A percentile compares a stretch with the other conserved stretches of the same genome.
Conservation (phyloP, 768 basidiomycete genomes). For the Hebeloma cylindrosporum region DNA sequence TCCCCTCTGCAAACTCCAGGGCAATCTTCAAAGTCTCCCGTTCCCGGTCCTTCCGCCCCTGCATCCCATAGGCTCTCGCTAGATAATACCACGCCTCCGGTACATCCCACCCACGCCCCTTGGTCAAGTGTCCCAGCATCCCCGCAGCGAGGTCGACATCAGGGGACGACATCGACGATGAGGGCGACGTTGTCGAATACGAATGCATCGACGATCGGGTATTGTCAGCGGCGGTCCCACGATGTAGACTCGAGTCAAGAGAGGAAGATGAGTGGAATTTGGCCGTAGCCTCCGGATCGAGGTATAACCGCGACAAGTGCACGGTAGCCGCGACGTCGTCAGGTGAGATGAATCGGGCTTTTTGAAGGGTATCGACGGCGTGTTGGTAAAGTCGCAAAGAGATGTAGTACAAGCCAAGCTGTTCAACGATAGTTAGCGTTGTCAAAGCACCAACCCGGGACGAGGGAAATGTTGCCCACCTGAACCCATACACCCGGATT, state of each 20-base stretch:
- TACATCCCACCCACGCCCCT: constrained; percentile 84
- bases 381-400: constrained; percentile 56
- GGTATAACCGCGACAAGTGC: constrained; percentile 75
- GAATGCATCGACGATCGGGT: not conserved
- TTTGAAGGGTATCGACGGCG: constrained; percentile 78
- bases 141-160: constrained; percentile 83
- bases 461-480: constrained; percentile 42
- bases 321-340: constrained; percentile 78
- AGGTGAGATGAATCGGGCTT: constrained; percentile 85
- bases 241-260: too few relatives aligned
- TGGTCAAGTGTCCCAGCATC: constrained; percentile 72
- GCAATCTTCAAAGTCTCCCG: constrained; percentile 75
- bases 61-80: constrained; percentile 75
- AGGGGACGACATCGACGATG: constrained; percentile 19
- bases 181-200: not conserved
- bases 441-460: not conserved
- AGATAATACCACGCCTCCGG: constrained; percentile 96
- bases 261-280: constrained; percentile 13
- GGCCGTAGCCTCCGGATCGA: constrained; percentile 36
- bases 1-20: constrained; percentile 57
- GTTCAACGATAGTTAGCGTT: not conserved
- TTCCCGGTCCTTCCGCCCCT: constrained; percentile 69
- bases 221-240: too few relatives aligned
- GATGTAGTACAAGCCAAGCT: constrained; percentile 77
- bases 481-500: constrained; percentile 95